Percentiles rank a stretch among this genome's conserved stretches.
Conservation (phyloP, 2,329 filamentous ascomycete species). For the Drechslerella coelobrocha region DNA sequence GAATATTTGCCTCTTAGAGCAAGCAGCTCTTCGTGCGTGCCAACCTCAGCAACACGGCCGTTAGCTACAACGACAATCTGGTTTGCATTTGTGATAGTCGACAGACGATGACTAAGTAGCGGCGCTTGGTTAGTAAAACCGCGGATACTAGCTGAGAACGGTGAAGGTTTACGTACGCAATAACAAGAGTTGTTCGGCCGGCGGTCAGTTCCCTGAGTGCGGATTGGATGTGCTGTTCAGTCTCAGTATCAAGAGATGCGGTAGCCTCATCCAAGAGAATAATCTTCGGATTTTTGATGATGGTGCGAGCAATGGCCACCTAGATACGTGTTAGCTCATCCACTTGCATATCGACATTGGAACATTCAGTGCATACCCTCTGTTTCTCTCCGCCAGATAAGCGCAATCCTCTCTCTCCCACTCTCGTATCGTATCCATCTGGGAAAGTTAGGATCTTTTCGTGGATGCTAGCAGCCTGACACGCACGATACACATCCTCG, state of each 20-base stretch:
- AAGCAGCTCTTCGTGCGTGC: conserved; percentile 79
- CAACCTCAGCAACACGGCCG: conserved; percentile 77
- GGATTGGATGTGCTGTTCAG: conserved; percentile 89
- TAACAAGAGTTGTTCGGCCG: conserved; percentile 91
- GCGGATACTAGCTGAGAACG: not conserved
- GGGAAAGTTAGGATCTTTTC: conserved; percentile 90
- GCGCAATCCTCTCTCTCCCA: conserved; percentile 85
- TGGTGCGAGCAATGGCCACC: conserved; percentile 89
- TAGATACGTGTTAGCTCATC: conserved; percentile 14
- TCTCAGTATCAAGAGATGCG: conserved; percentile 87
- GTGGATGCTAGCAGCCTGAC: conserved; percentile 85
- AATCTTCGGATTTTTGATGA: conserved; percentile 88
- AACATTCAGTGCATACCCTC: conserved; percentile 59
- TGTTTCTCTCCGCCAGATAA: conserved; percentile 93
- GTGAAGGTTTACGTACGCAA: conserved; percentile 70
- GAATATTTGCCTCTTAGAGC: conserved; percentile 74
- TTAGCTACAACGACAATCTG: conserved; percentile 80
- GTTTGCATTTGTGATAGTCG: conserved; percentile 83
- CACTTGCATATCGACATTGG: not conserved
- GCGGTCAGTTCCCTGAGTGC: conserved; percentile 81
- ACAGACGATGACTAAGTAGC: conserved; percentile 72
- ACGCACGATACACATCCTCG: conserved; percentile 81
- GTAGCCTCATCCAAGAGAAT: conserved; percentile 94
- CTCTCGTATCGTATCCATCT: conserved; percentile 85
- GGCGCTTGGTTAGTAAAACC: conserved; percentile 13